Base-by-base conservation (phyloP, 805 yeast species). In the Wickerhamomyces strasburgensis region DNA sequence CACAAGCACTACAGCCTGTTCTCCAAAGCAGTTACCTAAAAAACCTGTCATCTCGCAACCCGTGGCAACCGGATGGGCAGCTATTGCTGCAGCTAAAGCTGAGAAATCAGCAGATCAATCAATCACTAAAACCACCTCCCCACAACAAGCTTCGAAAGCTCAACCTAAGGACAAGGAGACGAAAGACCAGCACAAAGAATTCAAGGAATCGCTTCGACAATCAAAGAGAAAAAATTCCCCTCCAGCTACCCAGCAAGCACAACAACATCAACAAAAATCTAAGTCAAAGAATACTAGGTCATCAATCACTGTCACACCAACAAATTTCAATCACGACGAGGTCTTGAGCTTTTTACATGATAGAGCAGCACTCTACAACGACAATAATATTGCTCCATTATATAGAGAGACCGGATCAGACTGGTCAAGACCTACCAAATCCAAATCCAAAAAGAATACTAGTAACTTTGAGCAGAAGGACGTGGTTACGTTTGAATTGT, bases 21-120 rank as follows among this genome's bases (percentile, higher is more conserved):
- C n/a, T n/a, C n/a, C n/a, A n/a, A n/a, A n/a, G n/a, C 14, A 4
- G n/a, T 19, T 14, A 17, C 18, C 34, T 13, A 31, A 23, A 8
- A 26, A 26, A 9, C 29, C 29, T 26, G 10, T 19, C 18, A n/a
- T n/a, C n/a, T n/a, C n/a, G n/a, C n/a, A 16, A 18, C 25, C 19
- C 8, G 30, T 14, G 27, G 32, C 30, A 10, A 31, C 35, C 21
- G 51, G 49, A 1, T 48, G 52, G 52, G 52, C 52, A 7, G 44
- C 49, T 24, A 38, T 43, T 23, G 48, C 47, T 5, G 49, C 48
- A 11, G 33, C 38, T 3, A 40, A 34, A 33, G 27, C 19, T n/a
- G 34, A 34, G 18, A 32, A 28, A 24, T 13, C 29, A 23, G 18
- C 21, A 13, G 24, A 10, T 19, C 8, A 29, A 29, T 7, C 14